A percentile compares a stretch with the other conserved stretches of the same genome.
Evolutionary conservation across 768 basidiomycete species (phyloP).

Genomic region (Pleurotus cornucopiae): DNA sequence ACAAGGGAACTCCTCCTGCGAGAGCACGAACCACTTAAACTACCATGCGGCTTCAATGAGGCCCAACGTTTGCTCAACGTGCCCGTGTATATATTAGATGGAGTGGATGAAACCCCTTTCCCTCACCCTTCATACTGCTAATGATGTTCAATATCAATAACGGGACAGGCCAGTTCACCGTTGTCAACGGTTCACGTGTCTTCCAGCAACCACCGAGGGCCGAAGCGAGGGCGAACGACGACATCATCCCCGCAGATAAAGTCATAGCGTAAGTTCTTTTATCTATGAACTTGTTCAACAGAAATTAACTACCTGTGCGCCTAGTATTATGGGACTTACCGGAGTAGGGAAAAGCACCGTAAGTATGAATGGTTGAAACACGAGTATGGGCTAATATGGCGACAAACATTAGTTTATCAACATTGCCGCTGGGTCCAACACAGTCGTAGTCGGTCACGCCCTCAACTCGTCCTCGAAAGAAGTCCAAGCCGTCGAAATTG

Average conservation of each 20-base stretch:
- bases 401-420: slow-evolving; percentile 20
- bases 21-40: too few relatives aligned
- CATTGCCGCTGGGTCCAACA: slow-evolving; percentile 10
- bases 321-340: not conserved
- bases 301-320: not conserved
- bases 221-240: not conserved
- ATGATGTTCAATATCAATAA: not conserved
- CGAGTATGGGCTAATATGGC: not conserved
- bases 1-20: too few relatives aligned
- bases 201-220: not conserved
- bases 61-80: too few relatives aligned
- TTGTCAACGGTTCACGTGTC: not conserved
- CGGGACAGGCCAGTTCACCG: not conserved
- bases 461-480: slow-evolving; percentile 34
- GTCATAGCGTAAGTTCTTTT: not conserved
- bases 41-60: too few relatives aligned
- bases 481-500: slow-evolving; percentile 17
- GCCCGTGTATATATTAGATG: too few relatives aligned
- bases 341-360: slow-evolving; percentile 23
- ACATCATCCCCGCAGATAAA: not conserved
- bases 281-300: not conserved
- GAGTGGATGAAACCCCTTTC: too few relatives aligned
- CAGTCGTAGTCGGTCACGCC: slow-evolving; percentile 12
- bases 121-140: too few relatives aligned
- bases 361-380: not conserved